These are phyloP conservation scores for Xylariaceae sp. DNA, from an alignment of 2,329 filamentous ascomycete species.

Conservation along the genomic window DNA sequence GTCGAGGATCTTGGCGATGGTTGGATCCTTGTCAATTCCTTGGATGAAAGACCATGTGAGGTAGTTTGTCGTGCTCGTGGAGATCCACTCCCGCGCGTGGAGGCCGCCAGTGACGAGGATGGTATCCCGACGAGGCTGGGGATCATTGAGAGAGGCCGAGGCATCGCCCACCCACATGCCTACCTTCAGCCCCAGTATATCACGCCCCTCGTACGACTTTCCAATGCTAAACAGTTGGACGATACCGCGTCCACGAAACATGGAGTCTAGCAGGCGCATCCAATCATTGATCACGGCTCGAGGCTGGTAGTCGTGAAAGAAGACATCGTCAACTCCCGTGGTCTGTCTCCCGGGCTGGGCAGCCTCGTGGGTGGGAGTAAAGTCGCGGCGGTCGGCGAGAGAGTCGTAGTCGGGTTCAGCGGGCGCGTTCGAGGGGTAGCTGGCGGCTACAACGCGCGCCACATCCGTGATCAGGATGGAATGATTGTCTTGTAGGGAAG, in stretches of 20 bases:
- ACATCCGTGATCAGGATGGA: slow-evolving; percentile 74
- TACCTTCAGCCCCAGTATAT: slow-evolving; percentile 74
- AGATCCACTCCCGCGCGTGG: slow-evolving; percentile 97
- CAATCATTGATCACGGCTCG: slow-evolving; percentile 75
- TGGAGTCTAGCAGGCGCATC: slow-evolving; percentile 83
- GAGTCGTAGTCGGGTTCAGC: slow-evolving; percentile 9
- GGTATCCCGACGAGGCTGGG: slow-evolving; percentile 55
- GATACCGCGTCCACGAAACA: slow-evolving; percentile 66
- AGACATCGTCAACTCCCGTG: slow-evolving; percentile 61
- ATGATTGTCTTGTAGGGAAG: slow-evolving; percentile 63
- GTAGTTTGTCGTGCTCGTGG: slow-evolving; percentile 83
- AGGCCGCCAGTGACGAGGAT: slow-evolving; percentile 76
- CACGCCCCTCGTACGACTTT: slow-evolving; percentile 78
- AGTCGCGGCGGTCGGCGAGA: slow-evolving; percentile 16
- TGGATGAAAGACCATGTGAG: slow-evolving; percentile 83
- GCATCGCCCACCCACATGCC: slow-evolving; percentile 38
- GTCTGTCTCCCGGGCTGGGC: slow-evolving; percentile 17
- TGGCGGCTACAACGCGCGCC: slow-evolving; percentile 66
- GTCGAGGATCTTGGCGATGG: slow-evolving; percentile 70
- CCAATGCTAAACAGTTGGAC: slow-evolving; percentile 70
- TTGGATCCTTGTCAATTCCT: slow-evolving; percentile 63
- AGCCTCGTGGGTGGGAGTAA: slow-evolving; percentile 21
- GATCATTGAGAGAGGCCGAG: slow-evolving; percentile 30
- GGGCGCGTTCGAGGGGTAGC: slow-evolving; percentile 51
- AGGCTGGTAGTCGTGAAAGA: slow-evolving; percentile 90